Evolutionary conservation across 2,329 filamentous ascomycete species (phyloP).

Genomic region (Metarhizium robertsii): DNA sequence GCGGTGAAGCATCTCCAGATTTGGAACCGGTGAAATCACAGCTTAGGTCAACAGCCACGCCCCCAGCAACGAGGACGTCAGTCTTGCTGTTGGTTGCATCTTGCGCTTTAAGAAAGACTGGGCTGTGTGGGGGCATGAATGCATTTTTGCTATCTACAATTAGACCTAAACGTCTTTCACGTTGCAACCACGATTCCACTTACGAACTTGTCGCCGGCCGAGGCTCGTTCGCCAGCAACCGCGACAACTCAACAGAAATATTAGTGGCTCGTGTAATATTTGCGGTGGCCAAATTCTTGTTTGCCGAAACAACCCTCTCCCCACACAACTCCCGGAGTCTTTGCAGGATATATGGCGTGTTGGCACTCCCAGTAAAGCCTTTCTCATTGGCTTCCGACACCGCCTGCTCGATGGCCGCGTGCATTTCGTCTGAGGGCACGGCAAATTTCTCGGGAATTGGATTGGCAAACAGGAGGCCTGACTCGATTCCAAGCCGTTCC

Average conservation of each 20-base stretch:
- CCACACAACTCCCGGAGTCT: conserved; percentile 73
- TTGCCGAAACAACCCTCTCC: conserved; percentile 62
- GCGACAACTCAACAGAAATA: conserved; percentile 43
- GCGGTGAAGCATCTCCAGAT: conserved; percentile 27
- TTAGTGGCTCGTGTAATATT: conserved; percentile 47
- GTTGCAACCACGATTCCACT: conserved; percentile 19
- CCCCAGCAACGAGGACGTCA: conserved; percentile 82
- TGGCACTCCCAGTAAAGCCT: conserved; percentile 62
- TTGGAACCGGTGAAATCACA: conserved; percentile 56
- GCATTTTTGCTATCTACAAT: conserved; percentile 24
- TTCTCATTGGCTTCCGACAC: conserved; percentile 54
- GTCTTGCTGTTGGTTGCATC: conserved; percentile 19
- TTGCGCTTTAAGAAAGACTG: neutral
- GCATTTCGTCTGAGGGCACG: conserved; percentile 64
- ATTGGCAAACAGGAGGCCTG: conserved; percentile 81
- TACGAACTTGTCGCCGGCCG: conserved; percentile 24
- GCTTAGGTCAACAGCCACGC: conserved; percentile 76
- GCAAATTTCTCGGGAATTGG: conserved; percentile 65
- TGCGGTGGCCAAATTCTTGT: conserved; percentile 50
- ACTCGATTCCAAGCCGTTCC: conserved; percentile 59
- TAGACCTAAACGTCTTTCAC: conserved; percentile 18
- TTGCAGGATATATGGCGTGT: conserved; percentile 74
- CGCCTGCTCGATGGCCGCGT: conserved; percentile 57
- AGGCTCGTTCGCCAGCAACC: conserved; percentile 26
- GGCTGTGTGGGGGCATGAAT: conserved; percentile 4